Conservation (phyloP, 768 basidiomycete genomes). For the Mycena galericulata region DNA sequence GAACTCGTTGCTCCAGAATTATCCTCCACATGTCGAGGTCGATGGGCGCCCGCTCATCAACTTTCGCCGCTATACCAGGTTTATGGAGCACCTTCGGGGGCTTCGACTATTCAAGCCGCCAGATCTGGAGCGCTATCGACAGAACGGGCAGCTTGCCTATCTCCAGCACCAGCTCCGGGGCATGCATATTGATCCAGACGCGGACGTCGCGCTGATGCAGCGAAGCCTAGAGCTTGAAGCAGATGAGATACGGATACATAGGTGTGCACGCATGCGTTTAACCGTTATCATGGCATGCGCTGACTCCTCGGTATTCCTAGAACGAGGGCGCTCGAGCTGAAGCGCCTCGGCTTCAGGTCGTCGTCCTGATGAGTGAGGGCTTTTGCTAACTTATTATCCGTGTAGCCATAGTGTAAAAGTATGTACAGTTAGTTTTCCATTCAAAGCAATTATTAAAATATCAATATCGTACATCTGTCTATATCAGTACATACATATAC, state of each 20-base stretch:
- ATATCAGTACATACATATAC: no score
- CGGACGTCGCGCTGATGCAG: conserved; percentile 49
- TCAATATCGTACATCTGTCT: not conserved
- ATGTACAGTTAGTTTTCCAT: not conserved
- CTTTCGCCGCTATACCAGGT: conserved; percentile 53
- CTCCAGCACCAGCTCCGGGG: conserved; percentile 53
- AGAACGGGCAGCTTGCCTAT: conserved; percentile 53
- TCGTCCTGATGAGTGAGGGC: not conserved
- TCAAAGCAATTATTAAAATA: conserved; percentile 16
- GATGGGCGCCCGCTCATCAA: conserved; percentile 55
- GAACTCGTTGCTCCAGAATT: conserved; percentile 44
- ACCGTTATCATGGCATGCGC: not conserved
- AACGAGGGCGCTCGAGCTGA: conserved; percentile 21
- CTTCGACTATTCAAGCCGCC: conserved; percentile 48
- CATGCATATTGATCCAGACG: conserved; percentile 40
- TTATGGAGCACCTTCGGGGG: conserved; percentile 51
- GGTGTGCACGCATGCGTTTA: not conserved
- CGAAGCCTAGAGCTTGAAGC: conserved; percentile 47
- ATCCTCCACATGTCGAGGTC: conserved; percentile 43
- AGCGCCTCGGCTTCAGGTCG: conserved; percentile 22
- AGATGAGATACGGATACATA: conserved; percentile 42
- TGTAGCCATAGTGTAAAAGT: conserved; percentile 22
- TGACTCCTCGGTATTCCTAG: not conserved
- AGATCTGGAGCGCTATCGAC: conserved; percentile 46
- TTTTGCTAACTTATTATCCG: conserved; percentile 1